phyloP scores from a whole-genome alignment of 1,139 yeast species.

The Taphrina populina region DNA sequence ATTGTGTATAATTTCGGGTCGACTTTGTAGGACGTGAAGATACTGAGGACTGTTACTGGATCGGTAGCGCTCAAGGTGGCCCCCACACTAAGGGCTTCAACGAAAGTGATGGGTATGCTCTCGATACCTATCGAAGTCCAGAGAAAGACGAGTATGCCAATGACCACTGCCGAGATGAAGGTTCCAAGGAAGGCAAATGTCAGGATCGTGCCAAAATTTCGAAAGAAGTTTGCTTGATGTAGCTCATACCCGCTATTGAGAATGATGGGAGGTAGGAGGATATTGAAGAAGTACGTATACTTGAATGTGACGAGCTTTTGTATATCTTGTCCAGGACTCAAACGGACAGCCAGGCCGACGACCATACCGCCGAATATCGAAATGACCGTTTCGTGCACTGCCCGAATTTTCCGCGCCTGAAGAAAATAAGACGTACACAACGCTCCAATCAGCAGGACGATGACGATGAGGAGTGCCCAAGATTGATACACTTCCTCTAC shows the following conservation, averaged over 20 bases:
- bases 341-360: slow-evolving; percentile 84
- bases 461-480: slow-evolving; percentile 90
- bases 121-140: slow-evolving; percentile 94
- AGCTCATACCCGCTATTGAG: slow-evolving; percentile 93
- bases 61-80: slow-evolving; percentile 98
- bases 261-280: slow-evolving; percentile 92
- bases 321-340: slow-evolving; percentile 92
- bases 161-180: slow-evolving; percentile 80
- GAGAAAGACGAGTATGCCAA: slow-evolving; percentile 71
- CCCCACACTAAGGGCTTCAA: slow-evolving; percentile 94
- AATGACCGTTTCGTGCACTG: slow-evolving; percentile 93
- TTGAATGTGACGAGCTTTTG: slow-evolving; percentile 96
- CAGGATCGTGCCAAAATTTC: slow-evolving; percentile 85
- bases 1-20: slow-evolving; percentile 96
- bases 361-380: slow-evolving; percentile 96
- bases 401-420: slow-evolving; percentile 86
- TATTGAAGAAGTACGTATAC: slow-evolving; percentile 89
- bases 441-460: slow-evolving; percentile 78
- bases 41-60: slow-evolving; percentile 94
- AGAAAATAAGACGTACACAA: slow-evolving; percentile 92
- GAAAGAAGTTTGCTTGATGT: slow-evolving; percentile 90
- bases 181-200: slow-evolving; percentile 98
- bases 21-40: slow-evolving; percentile 94
- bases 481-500: slow-evolving; percentile 93
- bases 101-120: slow-evolving; percentile 81